Evolutionary conservation across 1,284 basidiomycete genomes (phyloP), one percentile per base, ranked within the genome.

Genomic region (Cerioporus squamosus): DNA sequence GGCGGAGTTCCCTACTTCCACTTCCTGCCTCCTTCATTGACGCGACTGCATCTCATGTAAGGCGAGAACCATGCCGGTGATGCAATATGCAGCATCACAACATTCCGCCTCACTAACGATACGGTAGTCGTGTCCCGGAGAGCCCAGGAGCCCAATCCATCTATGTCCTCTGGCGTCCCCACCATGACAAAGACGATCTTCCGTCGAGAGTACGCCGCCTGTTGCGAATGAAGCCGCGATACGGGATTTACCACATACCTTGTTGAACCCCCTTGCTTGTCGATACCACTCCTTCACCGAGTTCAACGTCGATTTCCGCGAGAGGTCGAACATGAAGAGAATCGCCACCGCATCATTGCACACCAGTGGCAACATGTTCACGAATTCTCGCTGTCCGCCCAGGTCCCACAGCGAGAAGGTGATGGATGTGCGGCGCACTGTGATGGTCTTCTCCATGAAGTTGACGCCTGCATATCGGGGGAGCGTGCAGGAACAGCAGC

Each of bases 351-450:
- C 96, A 70, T 98, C 97, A 72, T 99, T 98, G 77, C 94, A 98
- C 57, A 98, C 97, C 47, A 98, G 84, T 9, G 97, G 97, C 36
- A 98, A 81, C 97, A 98, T 98, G 76, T 97, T 97, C 66, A 98
- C 96, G 74, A 99, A 98, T 75, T 98, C 97, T 56, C 97, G 83
- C 74, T 98, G 96, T 33, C 96, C 95, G 65, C 97, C 97, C 46
- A 99, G 80, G 82, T 98, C 97, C 97, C 97, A 98, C 75, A 99
- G 97, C 66, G 95, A 97, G 79, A 99, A 98, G 2, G 95, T 98
- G 78, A 98, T 98, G 57, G 97, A 97, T 53, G 96, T 98, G 74
- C 97, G 91, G 65, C 96, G 88, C 67, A 98, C 97, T 56, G 92
- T 93, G 69, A 98, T 98, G 38, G 95, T 95, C 82, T 97, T 98